Percentiles rank a stretch among this genome's conserved stretches.
These are phyloP conservation scores for Ganoderma sinense DNA, from an alignment of 1,284 basidiomycete species.

Conservation along the genomic window DNA sequence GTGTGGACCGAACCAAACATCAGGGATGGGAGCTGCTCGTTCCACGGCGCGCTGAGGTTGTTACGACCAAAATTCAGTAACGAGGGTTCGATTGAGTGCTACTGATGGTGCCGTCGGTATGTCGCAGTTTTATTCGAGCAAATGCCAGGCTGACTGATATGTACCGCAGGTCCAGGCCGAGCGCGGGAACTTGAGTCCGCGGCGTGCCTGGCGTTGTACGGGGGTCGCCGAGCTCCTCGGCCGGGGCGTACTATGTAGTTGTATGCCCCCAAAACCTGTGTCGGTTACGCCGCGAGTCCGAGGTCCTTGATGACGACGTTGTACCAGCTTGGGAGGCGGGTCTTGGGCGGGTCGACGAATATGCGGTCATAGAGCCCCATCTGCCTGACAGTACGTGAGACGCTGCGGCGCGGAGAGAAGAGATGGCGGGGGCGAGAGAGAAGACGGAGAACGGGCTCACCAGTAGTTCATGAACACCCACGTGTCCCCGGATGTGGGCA, in stretches of 20 bases:
- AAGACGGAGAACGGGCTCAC: slow-evolving; percentile 7
- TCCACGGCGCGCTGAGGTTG: no score
- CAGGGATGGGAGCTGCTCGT: no score
- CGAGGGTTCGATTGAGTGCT: no score
- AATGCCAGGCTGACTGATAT: no score
- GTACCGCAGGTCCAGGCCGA: no score
- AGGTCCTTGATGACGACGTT: slow-evolving; percentile 31
- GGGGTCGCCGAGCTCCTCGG: slow-evolving; percentile 4
- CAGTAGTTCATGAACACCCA: slow-evolving; percentile 21
- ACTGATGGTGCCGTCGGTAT: no score
- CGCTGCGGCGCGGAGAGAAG: not conserved
- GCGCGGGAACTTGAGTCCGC: slow-evolving; percentile 8
- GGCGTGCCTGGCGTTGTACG: slow-evolving; percentile 9
- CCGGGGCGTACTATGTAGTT: slow-evolving; percentile 4
- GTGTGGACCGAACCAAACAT: no score
- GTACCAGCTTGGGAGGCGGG: slow-evolving; percentile 18
- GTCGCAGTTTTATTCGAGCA: no score
- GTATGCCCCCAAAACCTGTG: slow-evolving; percentile 34
- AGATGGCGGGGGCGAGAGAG: no score
- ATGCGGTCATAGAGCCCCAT: slow-evolving; percentile 21
- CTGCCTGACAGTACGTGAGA: slow-evolving; percentile 7
- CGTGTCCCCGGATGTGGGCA: slow-evolving; percentile 11
- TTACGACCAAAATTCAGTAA: no score
- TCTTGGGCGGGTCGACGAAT: slow-evolving; percentile 27
- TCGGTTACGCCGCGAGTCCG: slow-evolving; percentile 25